These are phyloP conservation scores for Kwoniella mangroviensis DNA, from an alignment of 768 basidiomycete species.

Conservation along the genomic window DNA sequence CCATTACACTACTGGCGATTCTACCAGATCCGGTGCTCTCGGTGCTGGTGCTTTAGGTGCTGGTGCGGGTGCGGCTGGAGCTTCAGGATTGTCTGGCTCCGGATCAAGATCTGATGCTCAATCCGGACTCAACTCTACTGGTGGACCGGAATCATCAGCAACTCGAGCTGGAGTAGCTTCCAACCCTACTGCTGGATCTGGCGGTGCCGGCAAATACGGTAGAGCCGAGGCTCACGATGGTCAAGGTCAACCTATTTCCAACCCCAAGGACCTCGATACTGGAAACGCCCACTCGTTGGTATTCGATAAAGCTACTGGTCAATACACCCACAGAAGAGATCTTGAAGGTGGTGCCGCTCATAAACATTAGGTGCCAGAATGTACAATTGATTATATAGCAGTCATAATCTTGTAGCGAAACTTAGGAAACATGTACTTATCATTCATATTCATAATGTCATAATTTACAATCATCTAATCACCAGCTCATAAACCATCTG, in stretches of 20 bases:
- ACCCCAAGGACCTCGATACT: slow-evolving; percentile 51
- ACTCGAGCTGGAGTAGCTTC: slow-evolving; percentile 14
- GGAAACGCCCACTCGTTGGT: slow-evolving; percentile 52
- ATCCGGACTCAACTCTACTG: slow-evolving; percentile 11
- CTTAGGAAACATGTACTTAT: too few relatives aligned
- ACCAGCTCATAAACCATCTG: too few relatives aligned
- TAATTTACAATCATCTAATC: too few relatives aligned
- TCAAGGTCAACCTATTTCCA: slow-evolving; percentile 34
- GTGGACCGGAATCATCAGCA: slow-evolving; percentile 8
- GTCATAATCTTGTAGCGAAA: too few relatives aligned
- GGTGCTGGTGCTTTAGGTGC: slow-evolving; percentile 23
- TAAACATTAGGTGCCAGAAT: slow-evolving; percentile 2
- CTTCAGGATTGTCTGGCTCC: slow-evolving; percentile 5
- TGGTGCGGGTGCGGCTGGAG: slow-evolving; percentile 24
- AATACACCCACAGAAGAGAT: slow-evolving; percentile 54
- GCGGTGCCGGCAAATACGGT: slow-evolving; percentile 27
- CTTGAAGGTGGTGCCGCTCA: slow-evolving; percentile 30
- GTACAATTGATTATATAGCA: background rate
- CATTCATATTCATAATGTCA: too few relatives aligned
- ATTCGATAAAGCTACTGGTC: slow-evolving; percentile 44
- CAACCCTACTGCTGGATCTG: slow-evolving; percentile 13
- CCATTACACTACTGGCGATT: slow-evolving; percentile 16
- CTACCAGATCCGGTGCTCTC: slow-evolving; percentile 18
- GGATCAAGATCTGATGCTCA: background rate
- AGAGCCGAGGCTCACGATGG: slow-evolving; percentile 28